These are phyloP conservation scores for Gracilariopsis chorda DNA, from an alignment of 23 red algal genomes.

Conservation along the genomic window DNA sequence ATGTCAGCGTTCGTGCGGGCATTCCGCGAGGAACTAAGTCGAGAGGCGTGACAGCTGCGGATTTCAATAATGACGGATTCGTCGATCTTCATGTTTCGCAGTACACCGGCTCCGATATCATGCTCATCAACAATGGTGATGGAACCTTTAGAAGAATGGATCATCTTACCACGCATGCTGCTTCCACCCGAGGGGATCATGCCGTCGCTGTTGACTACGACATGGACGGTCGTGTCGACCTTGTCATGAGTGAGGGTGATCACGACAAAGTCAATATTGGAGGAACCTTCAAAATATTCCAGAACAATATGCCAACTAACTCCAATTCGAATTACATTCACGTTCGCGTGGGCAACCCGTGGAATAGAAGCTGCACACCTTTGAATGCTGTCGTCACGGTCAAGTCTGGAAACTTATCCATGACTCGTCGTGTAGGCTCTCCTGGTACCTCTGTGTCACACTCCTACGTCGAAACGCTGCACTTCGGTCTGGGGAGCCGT, in stretches of 20 bases:
- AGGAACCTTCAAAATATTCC: background rate
- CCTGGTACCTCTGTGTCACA: slow-evolving; percentile 2
- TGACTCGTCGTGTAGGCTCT: slow-evolving; percentile 38
- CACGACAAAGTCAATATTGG: background rate
- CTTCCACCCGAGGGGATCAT: slow-evolving; percentile 10
- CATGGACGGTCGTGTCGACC: slow-evolving; percentile 53
- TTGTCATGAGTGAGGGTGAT: background rate
- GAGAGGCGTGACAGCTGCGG: slow-evolving; percentile 21
- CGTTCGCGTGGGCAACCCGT: slow-evolving; percentile 2
- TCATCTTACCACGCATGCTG: background rate
- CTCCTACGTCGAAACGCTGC: slow-evolving; percentile 15
- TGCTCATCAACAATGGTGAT: slow-evolving; percentile 19
- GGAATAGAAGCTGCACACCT: background rate
- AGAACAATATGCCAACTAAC: background rate
- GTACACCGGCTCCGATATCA: background rate
- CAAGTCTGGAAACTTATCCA: background rate
- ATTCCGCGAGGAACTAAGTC: slow-evolving; percentile 9
- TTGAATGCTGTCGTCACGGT: slow-evolving; percentile 2
- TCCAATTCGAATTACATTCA: background rate
- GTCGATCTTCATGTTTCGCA: slow-evolving; percentile 37
- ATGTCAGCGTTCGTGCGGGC: background rate
- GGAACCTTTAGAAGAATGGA: background rate
- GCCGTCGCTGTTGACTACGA: slow-evolving; percentile 51
- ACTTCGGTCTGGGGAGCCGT: slow-evolving; percentile 28
- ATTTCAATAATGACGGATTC: slow-evolving; percentile 70